Base-by-base conservation (phyloP, 768 basidiomycete genomes). In the Trametes cingulata region DNA sequence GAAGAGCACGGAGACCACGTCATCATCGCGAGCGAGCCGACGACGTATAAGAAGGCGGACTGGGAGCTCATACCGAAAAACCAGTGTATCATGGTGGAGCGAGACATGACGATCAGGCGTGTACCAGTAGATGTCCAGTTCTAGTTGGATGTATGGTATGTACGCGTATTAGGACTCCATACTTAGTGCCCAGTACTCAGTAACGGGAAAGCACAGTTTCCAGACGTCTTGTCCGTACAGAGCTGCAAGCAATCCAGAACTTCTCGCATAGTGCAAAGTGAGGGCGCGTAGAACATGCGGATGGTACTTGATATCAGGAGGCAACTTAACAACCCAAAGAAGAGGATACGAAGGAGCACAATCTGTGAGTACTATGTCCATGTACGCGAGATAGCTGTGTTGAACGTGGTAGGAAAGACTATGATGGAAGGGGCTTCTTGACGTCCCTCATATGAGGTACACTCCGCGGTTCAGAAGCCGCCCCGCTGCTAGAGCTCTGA, bases 21-120 rank as follows among this genome's bases (percentile, higher is more conserved):
- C 19, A 74, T 74, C 50, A 67, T 74, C 13, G 73, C 71, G 20
- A 70, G 68, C 65, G 74, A 75, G 65, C 74, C 74, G 37, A 71
- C 64, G 25, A 75, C 74, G 53, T 73, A 59, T 52, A 63, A 66
- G 35, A 57, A 65, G 56, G 50, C 66, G 15, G 70, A 74, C 13
- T 74, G 72, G 73, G 61, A 67, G 54, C 60, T 74, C 43, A 69
- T 75, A 14, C 43, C 43, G 42, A 72, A 72, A 61, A 72, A 71
- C 37, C 45, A 66, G 39, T 68, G 67, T 40, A 48, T 74, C 8
- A 68, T 68, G 61, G 70, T 74, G 2, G 69, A 60, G 45, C 59
- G 45, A 17, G 69, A 68, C 46, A 69, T 72, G 71, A 29, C 45
- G 1, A 43, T 73, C 17, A 58, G 33, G 33, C 49, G 53, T 9